Base-by-base conservation (phyloP, 2,329 filamentous ascomycete genomes). In the Pseudophaeomoniella oleicola region DNA sequence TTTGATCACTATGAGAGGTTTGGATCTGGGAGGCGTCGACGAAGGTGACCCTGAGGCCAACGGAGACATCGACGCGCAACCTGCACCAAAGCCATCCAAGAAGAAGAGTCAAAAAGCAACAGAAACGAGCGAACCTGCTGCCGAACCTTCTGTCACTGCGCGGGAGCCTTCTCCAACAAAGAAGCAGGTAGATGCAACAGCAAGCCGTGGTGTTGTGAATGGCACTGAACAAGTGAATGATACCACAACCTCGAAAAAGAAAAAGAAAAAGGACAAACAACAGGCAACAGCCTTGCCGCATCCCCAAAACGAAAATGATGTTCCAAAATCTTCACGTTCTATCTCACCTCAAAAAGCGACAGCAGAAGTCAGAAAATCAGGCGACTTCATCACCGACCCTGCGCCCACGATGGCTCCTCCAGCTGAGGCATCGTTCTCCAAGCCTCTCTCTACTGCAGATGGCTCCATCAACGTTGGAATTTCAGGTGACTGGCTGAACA, bases 1-100 rank as follows among this genome's bases (percentile, higher is more conserved):
- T 5, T 63, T 81, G 17, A 82, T 94, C 40, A 74, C 74, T 30
- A 78, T 94, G 36, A 70, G 74, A 19, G 79, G 83, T 50, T 68
- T 94, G 27, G 72, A 71, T 19, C 34, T 48, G 12, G 47, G 46
- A 9, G 45, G 39, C 34, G 41, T 50, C 12, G 54, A 55, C 59
- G 33, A 55, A 63, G 19, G 64, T 64, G 50, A 55, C 29, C 43
- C 51, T 19, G 54, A 63, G 48, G 49, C 59, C 19, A 67, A 62
- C 38, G 64, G 62, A 13, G 64, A 67, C 36, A 42, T 49, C 4
- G 48, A 46, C 11, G 46, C 51, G 3, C 50, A 50, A 32, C 53
- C 51, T 52, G 54, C 59, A 5, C 49, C 54, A 9, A 65, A 67
- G 48, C 40, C 62, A 14, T 39, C 51, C 6, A 50, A 47, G 17